These are phyloP conservation scores for Cercospora canescens DNA, from an alignment of 2,329 filamentous ascomycete genomes.

Conservation along the genomic window DNA sequence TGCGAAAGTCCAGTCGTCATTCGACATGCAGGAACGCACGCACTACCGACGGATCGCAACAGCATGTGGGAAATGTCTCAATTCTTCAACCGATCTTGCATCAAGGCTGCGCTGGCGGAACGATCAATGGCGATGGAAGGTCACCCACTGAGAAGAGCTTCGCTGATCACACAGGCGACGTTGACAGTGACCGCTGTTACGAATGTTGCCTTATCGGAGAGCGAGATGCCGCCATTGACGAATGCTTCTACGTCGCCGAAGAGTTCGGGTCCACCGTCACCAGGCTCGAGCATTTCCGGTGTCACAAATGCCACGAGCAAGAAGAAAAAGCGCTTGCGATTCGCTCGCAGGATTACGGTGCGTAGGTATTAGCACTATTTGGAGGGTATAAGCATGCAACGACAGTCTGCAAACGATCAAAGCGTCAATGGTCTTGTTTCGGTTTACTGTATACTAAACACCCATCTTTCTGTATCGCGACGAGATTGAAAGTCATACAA, in stretches of 20 bases:
- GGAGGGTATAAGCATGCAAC: no score
- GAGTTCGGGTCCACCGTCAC: slow-evolving; percentile 2
- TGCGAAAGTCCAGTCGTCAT: slow-evolving; percentile 16
- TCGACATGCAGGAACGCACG: slow-evolving; percentile 19
- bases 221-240: slow-evolving; percentile 3
- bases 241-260: slow-evolving; percentile 1
- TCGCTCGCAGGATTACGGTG: slow-evolving; percentile 13
- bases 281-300: neutral
- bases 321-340: slow-evolving; percentile 8
- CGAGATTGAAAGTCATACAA: no score
- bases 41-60: slow-evolving; percentile 16
- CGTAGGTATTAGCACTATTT: slow-evolving; percentile 7
- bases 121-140: neutral
- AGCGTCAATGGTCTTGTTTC: no score
- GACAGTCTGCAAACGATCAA: no score
- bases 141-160: neutral
- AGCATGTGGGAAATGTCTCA: slow-evolving; percentile 17
- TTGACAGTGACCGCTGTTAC: slow-evolving; percentile 10
- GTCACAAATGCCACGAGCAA: neutral
- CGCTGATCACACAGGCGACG: neutral
- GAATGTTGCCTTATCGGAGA: neutral
- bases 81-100: slow-evolving; percentile 17
- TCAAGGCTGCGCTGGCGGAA: slow-evolving; percentile 2
- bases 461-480: no score
- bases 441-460: no score